phyloP scores from a whole-genome alignment of 192 early-diverging fungal genomes.

The Paraglomus brasilianum region DNA sequence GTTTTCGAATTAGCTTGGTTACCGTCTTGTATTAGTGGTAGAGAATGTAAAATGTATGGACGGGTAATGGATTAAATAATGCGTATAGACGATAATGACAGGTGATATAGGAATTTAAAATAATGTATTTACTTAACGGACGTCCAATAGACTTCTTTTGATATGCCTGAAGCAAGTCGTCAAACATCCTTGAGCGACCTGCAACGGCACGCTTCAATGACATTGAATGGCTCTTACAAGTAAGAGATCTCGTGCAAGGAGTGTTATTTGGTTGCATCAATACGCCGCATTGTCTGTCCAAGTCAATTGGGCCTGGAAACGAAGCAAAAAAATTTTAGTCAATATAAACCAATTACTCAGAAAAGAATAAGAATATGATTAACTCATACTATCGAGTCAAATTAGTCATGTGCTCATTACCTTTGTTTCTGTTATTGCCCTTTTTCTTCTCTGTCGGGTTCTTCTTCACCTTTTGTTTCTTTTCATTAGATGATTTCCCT shows the following conservation, averaged over 20 bases:
- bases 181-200: slow-evolving; percentile 83
- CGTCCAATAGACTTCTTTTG: slow-evolving; percentile 68
- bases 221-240: slow-evolving; percentile 95
- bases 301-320: slow-evolving; percentile 66
- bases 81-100: slow-evolving; percentile 17
- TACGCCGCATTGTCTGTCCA: slow-evolving; percentile 93
- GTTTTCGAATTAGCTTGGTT: slow-evolving; percentile 31
- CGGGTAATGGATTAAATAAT: background rate
- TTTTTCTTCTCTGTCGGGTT: slow-evolving; percentile 56
- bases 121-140: slow-evolving; percentile 53
- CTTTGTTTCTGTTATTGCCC: slow-evolving; percentile 49
- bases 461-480: slow-evolving; percentile 57
- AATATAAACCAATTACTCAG: background rate
- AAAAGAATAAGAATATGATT: background rate
- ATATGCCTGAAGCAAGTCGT: slow-evolving; percentile 71
- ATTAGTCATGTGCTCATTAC: slow-evolving; percentile 31
- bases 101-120: slow-evolving; percentile 9
- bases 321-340: slow-evolving; percentile 6
- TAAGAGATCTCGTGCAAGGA: slow-evolving; percentile 84
- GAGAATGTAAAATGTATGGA: background rate
- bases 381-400: background rate
- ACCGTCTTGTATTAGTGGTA: slow-evolving; percentile 31
- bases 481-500: slow-evolving; percentile 42
- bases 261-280: slow-evolving; percentile 51
- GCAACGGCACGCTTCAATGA: slow-evolving; percentile 78